These are phyloP conservation scores for Celoporthe dispersa DNA, from an alignment of 2,329 filamentous ascomycete genomes.

Conservation along the genomic window DNA sequence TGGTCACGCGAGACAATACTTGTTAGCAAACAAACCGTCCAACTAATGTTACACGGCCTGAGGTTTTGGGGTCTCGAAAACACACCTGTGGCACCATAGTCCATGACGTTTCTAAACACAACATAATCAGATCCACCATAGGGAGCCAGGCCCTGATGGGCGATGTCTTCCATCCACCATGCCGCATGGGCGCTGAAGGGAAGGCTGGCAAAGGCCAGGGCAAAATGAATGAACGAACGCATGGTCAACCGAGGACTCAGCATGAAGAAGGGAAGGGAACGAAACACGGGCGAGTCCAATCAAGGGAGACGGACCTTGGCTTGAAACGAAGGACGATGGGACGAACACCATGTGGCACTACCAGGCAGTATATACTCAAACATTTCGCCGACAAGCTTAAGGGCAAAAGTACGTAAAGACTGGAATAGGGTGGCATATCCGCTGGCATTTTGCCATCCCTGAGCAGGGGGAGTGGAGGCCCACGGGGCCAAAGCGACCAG, in stretches of 20 bases:
- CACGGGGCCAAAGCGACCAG: conserved; percentile 15
- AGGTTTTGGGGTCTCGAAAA: neutral
- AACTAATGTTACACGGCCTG: neutral
- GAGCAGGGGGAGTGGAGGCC: conserved; percentile 5
- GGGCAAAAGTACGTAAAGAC: neutral
- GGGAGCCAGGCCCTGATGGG: conserved; percentile 49
- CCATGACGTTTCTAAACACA: conserved; percentile 54
- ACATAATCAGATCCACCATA: conserved; percentile 46
- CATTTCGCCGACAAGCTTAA: neutral
- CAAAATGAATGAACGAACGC: conserved; percentile 35
- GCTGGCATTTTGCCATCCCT: conserved; percentile 18
- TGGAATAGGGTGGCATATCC: conserved; percentile 3
- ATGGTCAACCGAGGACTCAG: conserved; percentile 31
- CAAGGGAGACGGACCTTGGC: conserved; percentile 1
- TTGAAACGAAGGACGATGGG: conserved; percentile 14
- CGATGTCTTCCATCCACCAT: conserved; percentile 40
- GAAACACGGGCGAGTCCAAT: conserved; percentile 18
- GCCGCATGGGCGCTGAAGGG: conserved; percentile 35
- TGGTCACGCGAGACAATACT: conserved; percentile 28
- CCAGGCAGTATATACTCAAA: conserved; percentile 24
- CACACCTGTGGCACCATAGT: conserved; percentile 48
- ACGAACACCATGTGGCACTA: conserved; percentile 22
- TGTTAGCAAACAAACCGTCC: neutral
- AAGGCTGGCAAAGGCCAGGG: conserved; percentile 38
- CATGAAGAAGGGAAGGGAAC: conserved; percentile 1